phyloP scores from a whole-genome alignment of 768 basidiomycete genomes.

The Asterophora lycoperdoides region DNA sequence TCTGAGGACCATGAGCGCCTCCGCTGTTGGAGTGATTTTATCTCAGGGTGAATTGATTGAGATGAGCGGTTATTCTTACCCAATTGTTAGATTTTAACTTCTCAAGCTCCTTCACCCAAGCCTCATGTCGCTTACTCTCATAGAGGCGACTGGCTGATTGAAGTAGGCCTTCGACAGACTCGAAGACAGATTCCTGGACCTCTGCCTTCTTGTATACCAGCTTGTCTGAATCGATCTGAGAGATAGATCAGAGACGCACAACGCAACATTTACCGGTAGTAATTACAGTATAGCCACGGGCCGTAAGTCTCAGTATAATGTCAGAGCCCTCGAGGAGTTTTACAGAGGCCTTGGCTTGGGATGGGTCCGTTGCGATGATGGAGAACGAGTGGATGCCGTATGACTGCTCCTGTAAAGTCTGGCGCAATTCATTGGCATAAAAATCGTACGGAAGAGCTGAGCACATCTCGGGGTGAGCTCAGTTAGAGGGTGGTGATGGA shows the following conservation, averaged over 20 bases:
- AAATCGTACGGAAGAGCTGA: slow-evolving; percentile 27
- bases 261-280: background rate
- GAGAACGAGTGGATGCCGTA: slow-evolving; percentile 51
- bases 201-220: slow-evolving; percentile 2
- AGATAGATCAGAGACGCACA: background rate
- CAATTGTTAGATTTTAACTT: slow-evolving; percentile 23
- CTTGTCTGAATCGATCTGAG: slow-evolving; percentile 9
- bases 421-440: slow-evolving; percentile 46
- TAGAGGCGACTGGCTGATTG: slow-evolving; percentile 53
- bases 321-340: slow-evolving; percentile 52
- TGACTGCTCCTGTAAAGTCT: slow-evolving; percentile 54
- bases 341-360: slow-evolving; percentile 51
- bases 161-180: slow-evolving; percentile 59
- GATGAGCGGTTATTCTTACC: background rate
- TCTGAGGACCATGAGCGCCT: background rate
- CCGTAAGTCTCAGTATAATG: slow-evolving; percentile 44
- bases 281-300: slow-evolving; percentile 54
- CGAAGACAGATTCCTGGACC: slow-evolving; percentile 40
- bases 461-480: slow-evolving; percentile 3
- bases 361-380: slow-evolving; percentile 33
- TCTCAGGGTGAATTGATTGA: background rate
- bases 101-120: slow-evolving; percentile 45
- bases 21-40: no score
- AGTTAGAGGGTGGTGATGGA: background rate
- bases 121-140: slow-evolving; percentile 39